A percentile compares a stretch with the other conserved stretches of the same genome.
Conservation (phyloP, 352 stramenopile genomes). For the Globisporangium splendens region DNA sequence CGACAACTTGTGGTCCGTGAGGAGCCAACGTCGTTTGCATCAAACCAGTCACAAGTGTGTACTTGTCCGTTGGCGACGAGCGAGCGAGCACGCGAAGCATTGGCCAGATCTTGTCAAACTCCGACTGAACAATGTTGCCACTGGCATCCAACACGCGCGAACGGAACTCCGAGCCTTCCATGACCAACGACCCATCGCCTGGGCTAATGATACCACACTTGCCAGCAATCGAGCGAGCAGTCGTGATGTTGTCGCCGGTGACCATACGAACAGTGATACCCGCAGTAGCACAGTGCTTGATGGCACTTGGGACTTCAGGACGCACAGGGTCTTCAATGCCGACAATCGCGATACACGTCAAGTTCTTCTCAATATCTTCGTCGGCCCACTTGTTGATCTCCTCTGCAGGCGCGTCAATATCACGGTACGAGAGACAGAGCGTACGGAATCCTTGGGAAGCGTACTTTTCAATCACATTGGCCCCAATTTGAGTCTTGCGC, state of each 20-base stretch:
- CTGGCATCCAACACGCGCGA: conserved; percentile 41
- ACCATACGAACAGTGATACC: conserved; percentile 92
- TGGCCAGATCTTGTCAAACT: conserved; percentile 71
- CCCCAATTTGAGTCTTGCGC: conserved; percentile 34
- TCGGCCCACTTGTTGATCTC: conserved; percentile 19
- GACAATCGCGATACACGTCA: conserved; percentile 74
- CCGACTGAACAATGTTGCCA: conserved; percentile 55
- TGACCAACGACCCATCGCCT: conserved; percentile 45
- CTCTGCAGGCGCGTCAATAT: conserved; percentile 18
- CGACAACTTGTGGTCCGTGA: conserved; percentile 86
- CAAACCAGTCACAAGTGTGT: conserved; percentile 57
- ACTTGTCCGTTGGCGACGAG: conserved; percentile 65
- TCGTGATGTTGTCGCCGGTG: conserved; percentile 90
- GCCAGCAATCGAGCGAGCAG: conserved; percentile 83
- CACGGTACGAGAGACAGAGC: conserved; percentile 59
- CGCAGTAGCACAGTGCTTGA: conserved; percentile 88
- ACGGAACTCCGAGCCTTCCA: conserved; percentile 57
- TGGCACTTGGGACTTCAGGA: conserved; percentile 83
- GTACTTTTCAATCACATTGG: conserved; percentile 61
- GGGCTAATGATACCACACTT: conserved; percentile 88
- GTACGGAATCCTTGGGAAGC: conserved; percentile 67
- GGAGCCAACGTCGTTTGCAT: conserved; percentile 54
- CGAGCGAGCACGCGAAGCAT: conserved; percentile 63
- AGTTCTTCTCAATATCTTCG: conserved; percentile 24
- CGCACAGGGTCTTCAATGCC: conserved; percentile 93